phyloP scores from a whole-genome alignment of 208 protist species.

The Tetramitus jugosus region DNA sequence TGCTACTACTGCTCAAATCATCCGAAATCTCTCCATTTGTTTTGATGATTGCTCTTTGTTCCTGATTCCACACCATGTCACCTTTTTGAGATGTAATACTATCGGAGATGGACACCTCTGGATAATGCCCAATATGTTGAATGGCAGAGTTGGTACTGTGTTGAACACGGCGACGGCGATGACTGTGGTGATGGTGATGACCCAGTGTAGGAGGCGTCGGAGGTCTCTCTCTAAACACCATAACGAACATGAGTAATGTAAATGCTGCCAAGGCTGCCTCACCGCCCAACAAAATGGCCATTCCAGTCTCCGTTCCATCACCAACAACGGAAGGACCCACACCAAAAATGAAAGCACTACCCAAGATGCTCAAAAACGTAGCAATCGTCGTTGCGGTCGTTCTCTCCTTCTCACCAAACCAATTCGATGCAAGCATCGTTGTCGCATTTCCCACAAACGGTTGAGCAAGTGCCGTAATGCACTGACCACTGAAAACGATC shows the following conservation, averaged over 20 bases:
- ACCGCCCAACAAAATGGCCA: not conserved
- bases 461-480: not conserved
- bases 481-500: not conserved
- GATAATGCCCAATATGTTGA: no score
- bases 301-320: not conserved
- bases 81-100: no score
- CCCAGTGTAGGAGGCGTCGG: not conserved
- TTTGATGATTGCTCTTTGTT: no score
- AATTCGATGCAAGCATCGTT: not conserved
- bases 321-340: not conserved
- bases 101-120: no score
- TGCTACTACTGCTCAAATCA: not conserved
- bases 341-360: not conserved
- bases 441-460: not conserved
- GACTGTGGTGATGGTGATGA: no score
- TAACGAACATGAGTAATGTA: not conserved
- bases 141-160: no score
- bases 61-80: no score
- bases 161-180: no score
- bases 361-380: not conserved
- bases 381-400: conserved; percentile 7
- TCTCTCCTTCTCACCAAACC: conserved; percentile 19
- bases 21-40: no score
- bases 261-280: not conserved
- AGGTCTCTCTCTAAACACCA: not conserved